A percentile compares a stretch with the other conserved stretches of the same genome.
These are phyloP conservation scores for Westerdykella sp. DNA, from an alignment of 2,329 filamentous ascomycete genomes.

Conservation along the genomic window DNA sequence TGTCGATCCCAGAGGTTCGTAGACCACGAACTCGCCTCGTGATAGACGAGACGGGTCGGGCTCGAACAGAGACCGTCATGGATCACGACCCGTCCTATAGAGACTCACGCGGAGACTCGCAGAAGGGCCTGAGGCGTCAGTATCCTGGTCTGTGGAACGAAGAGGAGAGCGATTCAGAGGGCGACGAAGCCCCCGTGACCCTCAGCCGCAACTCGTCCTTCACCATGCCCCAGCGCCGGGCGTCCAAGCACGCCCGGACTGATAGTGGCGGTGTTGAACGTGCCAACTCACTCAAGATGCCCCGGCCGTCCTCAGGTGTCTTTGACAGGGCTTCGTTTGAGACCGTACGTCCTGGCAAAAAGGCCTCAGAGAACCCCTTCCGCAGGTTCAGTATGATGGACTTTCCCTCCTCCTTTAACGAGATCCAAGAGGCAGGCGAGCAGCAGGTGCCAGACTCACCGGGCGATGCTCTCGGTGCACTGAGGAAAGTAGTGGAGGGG, in stretches of 20 bases:
- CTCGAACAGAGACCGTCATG: conserved; percentile 41
- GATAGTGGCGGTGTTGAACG: conserved; percentile 26
- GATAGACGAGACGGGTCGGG: conserved; percentile 44
- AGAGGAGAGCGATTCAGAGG: conserved; percentile 35
- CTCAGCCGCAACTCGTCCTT: conserved; percentile 35
- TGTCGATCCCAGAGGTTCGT: conserved; percentile 42
- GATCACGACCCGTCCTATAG: conserved; percentile 32
- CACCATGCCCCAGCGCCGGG: conserved; percentile 25
- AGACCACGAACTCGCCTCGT: conserved; percentile 41
- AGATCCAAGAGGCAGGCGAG: conserved; percentile 15
- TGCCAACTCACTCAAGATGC: conserved; percentile 29
- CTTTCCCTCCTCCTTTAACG: conserved; percentile 21
- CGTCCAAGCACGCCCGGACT: conserved; percentile 31
- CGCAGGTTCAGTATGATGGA: conserved; percentile 32
- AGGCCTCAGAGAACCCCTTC: conserved; percentile 17
- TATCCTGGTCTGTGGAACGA: conserved; percentile 43
- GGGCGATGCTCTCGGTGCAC: conserved; percentile 36
- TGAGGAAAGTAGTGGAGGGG: conserved; percentile 38
- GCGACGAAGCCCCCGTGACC: conserved; percentile 23
- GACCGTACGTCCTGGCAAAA: conserved; percentile 19
- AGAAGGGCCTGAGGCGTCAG: conserved; percentile 27
- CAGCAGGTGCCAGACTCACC: conserved; percentile 26
- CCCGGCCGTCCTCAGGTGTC: conserved; percentile 22
- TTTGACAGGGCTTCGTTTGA: conserved; percentile 30
- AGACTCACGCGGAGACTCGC: conserved; percentile 18